phyloP scores from a whole-genome alignment of 208 protist genomes.

The Trypanosomatidae sp. region DNA sequence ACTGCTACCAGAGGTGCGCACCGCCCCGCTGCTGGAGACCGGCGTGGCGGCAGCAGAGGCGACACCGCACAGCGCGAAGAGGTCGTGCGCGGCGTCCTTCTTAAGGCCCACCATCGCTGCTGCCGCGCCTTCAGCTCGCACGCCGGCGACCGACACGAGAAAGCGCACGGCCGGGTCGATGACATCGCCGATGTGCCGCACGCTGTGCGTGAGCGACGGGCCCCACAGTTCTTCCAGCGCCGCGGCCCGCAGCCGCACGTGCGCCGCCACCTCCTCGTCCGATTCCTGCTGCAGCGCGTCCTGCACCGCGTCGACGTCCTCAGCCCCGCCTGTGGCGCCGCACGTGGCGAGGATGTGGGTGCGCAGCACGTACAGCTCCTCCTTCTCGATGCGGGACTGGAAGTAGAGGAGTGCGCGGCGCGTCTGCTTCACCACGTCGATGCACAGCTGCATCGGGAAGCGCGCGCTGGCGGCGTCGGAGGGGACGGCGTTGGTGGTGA shows the following conservation, averaged over 20 bases:
- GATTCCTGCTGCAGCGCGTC: constrained; percentile 13
- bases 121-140: constrained; percentile 34
- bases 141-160: constrained; percentile 43
- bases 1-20: too few relatives aligned
- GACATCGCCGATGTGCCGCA: constrained; percentile 47
- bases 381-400: constrained; percentile 36
- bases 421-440: constrained; percentile 69
- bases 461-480: constrained; percentile 48
- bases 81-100: constrained; percentile 51
- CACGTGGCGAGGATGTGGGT: constrained; percentile 1
- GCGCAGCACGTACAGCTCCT: constrained; percentile 24
- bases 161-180: constrained; percentile 50
- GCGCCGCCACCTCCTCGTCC: constrained; percentile 13
- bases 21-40: too few relatives aligned
- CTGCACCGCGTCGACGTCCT: constrained; percentile 12
- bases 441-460: constrained; percentile 66
- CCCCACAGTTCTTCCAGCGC: constrained; percentile 49
- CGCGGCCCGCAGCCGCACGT: constrained; percentile 28
- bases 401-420: constrained; percentile 60
- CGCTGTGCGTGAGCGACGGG: constrained; percentile 49
- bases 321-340: neutral
- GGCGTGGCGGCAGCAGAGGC: neutral
- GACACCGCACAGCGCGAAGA: constrained; percentile 42
- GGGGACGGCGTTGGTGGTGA: constrained; percentile 41
- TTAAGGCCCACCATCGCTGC: constrained; percentile 47